Conservation (phyloP, 2,329 filamentous ascomycete genomes). For the Cladosporium sp. region DNA sequence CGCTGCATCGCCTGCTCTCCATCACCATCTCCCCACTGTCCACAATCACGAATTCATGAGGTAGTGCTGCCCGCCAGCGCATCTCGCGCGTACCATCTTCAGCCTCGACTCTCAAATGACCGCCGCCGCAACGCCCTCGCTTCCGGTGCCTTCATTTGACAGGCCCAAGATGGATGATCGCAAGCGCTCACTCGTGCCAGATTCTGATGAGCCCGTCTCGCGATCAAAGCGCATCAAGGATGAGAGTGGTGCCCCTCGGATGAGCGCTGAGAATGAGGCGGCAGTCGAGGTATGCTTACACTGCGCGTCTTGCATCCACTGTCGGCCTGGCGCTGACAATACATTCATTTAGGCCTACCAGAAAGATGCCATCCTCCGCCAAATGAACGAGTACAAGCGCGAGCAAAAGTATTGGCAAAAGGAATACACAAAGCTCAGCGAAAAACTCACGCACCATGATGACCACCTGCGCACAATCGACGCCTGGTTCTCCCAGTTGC, state of each 20-base stretch:
- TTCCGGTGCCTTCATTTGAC: constrained; percentile 69
- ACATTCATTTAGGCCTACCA: constrained; percentile 69
- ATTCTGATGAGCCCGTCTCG: constrained; percentile 78
- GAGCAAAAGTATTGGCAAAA: constrained; percentile 80
- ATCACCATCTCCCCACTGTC: background rate
- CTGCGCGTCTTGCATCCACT: constrained; percentile 18
- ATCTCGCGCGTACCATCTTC: constrained; percentile 17
- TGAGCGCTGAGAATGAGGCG: constrained; percentile 69
- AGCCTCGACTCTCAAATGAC: constrained; percentile 25
- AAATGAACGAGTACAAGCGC: constrained; percentile 97
- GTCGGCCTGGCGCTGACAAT: background rate
- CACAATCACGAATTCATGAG: constrained; percentile 8
- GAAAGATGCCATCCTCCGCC: constrained; percentile 94
- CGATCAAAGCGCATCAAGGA: constrained; percentile 81
- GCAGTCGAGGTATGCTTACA: constrained; percentile 68
- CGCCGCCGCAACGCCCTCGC: constrained; percentile 45
- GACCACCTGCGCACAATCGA: constrained; percentile 90
- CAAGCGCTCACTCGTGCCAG: constrained; percentile 86
- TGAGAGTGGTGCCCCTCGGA: constrained; percentile 73
- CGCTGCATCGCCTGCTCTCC: background rate
- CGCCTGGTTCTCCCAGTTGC: constrained; percentile 83
- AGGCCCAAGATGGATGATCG: constrained; percentile 98
- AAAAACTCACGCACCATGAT: constrained; percentile 78
- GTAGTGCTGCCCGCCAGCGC: constrained; percentile 19
- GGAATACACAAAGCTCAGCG: constrained; percentile 76